phyloP scores from a whole-genome alignment of 768 basidiomycete genomes.

The Daedaleopsis sinensis region DNA sequence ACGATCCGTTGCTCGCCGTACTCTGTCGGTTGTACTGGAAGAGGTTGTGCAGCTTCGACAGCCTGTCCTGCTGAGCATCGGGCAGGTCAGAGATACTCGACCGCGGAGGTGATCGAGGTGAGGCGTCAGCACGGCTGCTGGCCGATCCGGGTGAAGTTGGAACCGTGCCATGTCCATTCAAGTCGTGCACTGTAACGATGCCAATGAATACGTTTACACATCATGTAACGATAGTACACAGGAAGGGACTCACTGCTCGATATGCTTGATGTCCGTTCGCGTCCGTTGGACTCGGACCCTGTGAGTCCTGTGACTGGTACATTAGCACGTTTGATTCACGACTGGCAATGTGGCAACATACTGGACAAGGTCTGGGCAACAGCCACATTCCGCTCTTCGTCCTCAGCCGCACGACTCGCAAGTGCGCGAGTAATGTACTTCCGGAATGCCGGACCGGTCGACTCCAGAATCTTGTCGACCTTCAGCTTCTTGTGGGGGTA shows the following conservation, averaged over 20 bases:
- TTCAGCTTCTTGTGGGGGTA: constrained; percentile 82
- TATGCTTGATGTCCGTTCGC: constrained; percentile 35
- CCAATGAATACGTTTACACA: too few relatives aligned
- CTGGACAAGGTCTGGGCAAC: constrained; percentile 86
- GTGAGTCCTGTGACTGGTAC: constrained; percentile 47
- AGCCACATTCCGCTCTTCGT: constrained; percentile 76
- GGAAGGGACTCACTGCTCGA: constrained; percentile 23
- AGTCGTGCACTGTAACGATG: constrained; percentile 1
- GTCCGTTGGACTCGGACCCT: constrained; percentile 68
- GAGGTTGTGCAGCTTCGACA: constrained; percentile 77
- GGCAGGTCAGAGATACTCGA: constrained; percentile 33
- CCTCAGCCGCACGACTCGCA: constrained; percentile 86
- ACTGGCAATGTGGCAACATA: constrained; percentile 39
- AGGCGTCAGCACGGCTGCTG: constrained; percentile 24
- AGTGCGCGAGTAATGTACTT: constrained; percentile 90
- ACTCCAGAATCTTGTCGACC: constrained; percentile 87
- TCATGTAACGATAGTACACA: too few relatives aligned
- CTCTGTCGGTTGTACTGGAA: constrained; percentile 79
- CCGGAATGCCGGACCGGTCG: constrained; percentile 86
- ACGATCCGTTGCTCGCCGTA: constrained; percentile 50
- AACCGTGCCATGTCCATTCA: constrained; percentile 15
- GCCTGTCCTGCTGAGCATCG: constrained; percentile 54
- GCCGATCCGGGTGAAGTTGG: constrained; percentile 24
- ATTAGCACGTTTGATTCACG: background rate
- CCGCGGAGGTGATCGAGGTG: constrained; percentile 35